Evolutionary conservation across 495 filamentous ascomycete genomes (phyloP).

Genomic region (Penicillium atrosanguineum): DNA sequence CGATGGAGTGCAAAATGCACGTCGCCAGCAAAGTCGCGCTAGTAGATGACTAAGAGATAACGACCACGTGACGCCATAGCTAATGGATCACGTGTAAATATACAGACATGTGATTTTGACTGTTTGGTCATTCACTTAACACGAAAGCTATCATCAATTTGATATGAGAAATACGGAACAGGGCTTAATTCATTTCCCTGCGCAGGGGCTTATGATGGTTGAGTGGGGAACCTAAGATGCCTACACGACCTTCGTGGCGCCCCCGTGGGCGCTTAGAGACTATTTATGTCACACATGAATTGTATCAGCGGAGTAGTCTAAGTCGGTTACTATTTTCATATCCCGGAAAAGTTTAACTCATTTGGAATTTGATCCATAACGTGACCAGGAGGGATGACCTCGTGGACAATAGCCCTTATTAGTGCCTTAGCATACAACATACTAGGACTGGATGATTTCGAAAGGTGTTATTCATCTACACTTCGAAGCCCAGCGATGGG

Average conservation of each 20-base stretch:
- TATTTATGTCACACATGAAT: constrained; percentile 21
- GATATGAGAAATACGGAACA: neutral
- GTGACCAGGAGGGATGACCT: neutral
- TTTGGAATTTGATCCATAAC: neutral
- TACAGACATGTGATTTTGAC: too few relatives aligned
- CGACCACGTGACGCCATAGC: constrained; percentile 4
- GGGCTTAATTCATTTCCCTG: neutral
- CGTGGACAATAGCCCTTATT: neutral
- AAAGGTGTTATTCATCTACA: neutral
- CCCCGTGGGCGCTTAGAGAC: constrained; percentile 19
- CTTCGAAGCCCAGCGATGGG: neutral
- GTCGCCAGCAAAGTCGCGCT: constrained; percentile 22
- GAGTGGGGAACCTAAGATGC: neutral
- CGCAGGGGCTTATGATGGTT: neutral
- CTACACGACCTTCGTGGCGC: constrained; percentile 10
- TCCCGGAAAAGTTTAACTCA: neutral
- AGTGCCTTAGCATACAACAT: neutral
- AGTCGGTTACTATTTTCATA: neutral
- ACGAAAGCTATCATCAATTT: neutral
- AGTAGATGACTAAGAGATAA: constrained; percentile 16
- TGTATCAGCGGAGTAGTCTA: constrained; percentile 11
- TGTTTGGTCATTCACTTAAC: neutral
- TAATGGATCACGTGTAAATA: too few relatives aligned
- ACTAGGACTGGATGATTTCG: neutral
- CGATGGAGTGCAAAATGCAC: constrained; percentile 24